These are phyloP conservation scores for Pseudotulostoma volvatum DNA, from an alignment of 495 filamentous ascomycete genomes.

Conservation along the genomic window DNA sequence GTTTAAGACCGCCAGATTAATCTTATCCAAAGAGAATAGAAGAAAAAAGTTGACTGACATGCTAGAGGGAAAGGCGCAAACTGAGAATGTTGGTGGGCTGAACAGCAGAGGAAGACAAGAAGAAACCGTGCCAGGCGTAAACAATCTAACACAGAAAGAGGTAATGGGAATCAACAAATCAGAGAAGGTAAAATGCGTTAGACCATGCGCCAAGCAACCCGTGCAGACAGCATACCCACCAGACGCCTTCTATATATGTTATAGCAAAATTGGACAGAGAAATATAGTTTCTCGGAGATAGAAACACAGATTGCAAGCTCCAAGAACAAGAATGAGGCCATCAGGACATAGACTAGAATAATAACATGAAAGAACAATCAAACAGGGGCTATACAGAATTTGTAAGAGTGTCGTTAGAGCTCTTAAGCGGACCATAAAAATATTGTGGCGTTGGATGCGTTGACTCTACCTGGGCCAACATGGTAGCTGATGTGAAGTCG, in stretches of 20 bases:
- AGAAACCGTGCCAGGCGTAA: no score
- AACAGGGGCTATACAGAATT: constrained; percentile 16
- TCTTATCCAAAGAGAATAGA: no score
- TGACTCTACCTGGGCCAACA: constrained; percentile 71
- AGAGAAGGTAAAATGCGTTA: no score
- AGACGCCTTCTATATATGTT: constrained; percentile 32
- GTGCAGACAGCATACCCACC: constrained; percentile 16
- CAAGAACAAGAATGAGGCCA: constrained; percentile 7
- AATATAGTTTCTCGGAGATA: neutral
- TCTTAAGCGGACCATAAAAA: constrained; percentile 21
- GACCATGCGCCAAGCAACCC: constrained; percentile 15
- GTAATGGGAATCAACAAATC: no score
- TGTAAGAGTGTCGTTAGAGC: constrained; percentile 21
- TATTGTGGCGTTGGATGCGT: constrained; percentile 32
- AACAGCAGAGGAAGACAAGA: no score
- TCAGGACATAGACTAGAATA: constrained; percentile 20
- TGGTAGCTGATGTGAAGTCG: constrained; percentile 79
- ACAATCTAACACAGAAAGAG: no score
- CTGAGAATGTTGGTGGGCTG: no score
- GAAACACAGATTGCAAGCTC: neutral
- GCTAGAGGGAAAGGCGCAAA: no score
- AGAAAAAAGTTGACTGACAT: no score
- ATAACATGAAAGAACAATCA: constrained; percentile 11
- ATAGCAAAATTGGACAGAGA: constrained; percentile 17
- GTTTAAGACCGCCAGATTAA: no score